These are phyloP conservation scores for Spencermartinsiella ligniputridi DNA, from an alignment of 1,139 yeast genomes.

Conservation along the genomic window DNA sequence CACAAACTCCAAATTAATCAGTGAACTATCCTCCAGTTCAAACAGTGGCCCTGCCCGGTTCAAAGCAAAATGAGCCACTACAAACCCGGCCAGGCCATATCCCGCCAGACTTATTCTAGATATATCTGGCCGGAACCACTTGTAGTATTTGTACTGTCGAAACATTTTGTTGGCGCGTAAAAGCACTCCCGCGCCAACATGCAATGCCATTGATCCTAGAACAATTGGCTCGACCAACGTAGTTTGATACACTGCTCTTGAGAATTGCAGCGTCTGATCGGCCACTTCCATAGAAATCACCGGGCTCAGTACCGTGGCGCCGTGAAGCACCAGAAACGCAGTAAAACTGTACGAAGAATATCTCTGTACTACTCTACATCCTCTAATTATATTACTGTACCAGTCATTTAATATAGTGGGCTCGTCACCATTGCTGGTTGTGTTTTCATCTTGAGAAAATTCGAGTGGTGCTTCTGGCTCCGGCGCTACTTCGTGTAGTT, in stretches of 20 bases:
- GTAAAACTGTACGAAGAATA: slow-evolving; percentile 60
- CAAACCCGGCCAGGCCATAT: slow-evolving; percentile 45
- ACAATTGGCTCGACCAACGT: slow-evolving; percentile 49
- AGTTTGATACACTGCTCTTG: slow-evolving; percentile 58
- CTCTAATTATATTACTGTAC: background rate
- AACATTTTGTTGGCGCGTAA: slow-evolving; percentile 41
- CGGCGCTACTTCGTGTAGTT: background rate
- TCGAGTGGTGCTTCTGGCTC: background rate
- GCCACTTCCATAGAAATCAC: slow-evolving; percentile 44
- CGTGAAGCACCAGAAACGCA: slow-evolving; percentile 56
- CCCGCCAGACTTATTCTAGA: slow-evolving; percentile 60
- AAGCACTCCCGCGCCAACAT: slow-evolving; percentile 51
- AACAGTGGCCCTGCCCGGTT: slow-evolving; percentile 47
- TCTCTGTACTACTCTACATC: slow-evolving; percentile 41
- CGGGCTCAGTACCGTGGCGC: slow-evolving; percentile 55
- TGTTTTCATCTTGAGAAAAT: background rate
- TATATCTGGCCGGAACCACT: slow-evolving; percentile 31
- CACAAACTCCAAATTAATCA: slow-evolving; percentile 52
- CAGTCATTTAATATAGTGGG: too few relatives aligned
- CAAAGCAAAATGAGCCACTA: slow-evolving; percentile 45
- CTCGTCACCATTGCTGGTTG: background rate
- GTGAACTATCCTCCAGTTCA: slow-evolving; percentile 63
- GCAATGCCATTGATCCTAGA: slow-evolving; percentile 46
- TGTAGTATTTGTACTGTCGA: slow-evolving; percentile 26
- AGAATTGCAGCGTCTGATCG: slow-evolving; percentile 56